Percentiles rank a stretch among this genome's conserved stretches.
phyloP scores from a whole-genome alignment of 306 rosid genomes.

The Dicorynia guianensis region DNA sequence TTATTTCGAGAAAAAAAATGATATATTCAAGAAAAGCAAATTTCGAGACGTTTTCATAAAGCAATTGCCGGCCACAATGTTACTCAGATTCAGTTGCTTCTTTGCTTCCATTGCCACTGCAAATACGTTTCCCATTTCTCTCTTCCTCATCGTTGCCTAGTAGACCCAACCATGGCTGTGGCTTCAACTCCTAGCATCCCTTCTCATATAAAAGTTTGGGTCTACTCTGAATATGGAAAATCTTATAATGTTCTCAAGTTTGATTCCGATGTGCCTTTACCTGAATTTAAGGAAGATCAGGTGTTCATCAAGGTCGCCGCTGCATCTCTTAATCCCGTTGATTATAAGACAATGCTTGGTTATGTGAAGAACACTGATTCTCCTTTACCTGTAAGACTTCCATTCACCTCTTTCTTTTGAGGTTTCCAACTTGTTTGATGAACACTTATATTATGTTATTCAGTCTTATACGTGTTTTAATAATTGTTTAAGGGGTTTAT shows the following conservation, averaged over 20 bases:
- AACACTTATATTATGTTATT: background rate
- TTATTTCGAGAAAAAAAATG: too few species aligned
- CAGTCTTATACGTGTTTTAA: background rate
- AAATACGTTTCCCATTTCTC: too few species aligned
- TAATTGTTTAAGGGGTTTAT: background rate
- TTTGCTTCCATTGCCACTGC: too few species aligned
- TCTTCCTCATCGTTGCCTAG: too few species aligned
- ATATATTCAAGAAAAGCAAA: too few species aligned
- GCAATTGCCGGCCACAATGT: too few species aligned
- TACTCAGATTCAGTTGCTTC: too few species aligned
- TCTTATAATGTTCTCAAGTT: slow-evolving; percentile 57
- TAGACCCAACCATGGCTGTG: slow-evolving; percentile 44
- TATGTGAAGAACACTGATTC: slow-evolving; percentile 38
- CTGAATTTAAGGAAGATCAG: slow-evolving; percentile 58
- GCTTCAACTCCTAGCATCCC: slow-evolving; percentile 40
- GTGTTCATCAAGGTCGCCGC: slow-evolving; percentile 75
- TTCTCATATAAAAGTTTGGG: slow-evolving; percentile 60
- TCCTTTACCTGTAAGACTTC: slow-evolving; percentile 52
- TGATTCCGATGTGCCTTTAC: slow-evolving; percentile 50
- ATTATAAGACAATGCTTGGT: slow-evolving; percentile 62
- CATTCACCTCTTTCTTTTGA: background rate
- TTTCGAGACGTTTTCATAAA: too few species aligned
- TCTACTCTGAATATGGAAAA: slow-evolving; percentile 60
- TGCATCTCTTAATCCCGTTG: slow-evolving; percentile 71
- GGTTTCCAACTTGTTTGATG: background rate